phyloP scores from a whole-genome alignment of 768 basidiomycete species.

The Kwoniella europaea region DNA sequence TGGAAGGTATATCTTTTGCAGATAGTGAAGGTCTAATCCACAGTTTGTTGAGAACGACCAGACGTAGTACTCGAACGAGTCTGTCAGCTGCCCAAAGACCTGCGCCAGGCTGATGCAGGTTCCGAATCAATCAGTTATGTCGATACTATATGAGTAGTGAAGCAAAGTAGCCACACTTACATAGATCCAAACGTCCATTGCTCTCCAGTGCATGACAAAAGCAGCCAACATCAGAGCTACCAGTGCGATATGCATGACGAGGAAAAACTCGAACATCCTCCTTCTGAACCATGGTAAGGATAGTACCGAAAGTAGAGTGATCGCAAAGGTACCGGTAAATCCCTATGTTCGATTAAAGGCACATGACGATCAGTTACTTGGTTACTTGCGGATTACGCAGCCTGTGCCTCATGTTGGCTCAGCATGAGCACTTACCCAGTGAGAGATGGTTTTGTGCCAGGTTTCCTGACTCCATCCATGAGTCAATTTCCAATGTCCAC shows the following conservation, averaged over 20 bases:
- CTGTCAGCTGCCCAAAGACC: conserved; percentile 57
- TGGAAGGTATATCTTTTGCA: conserved; percentile 27
- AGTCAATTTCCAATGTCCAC: conserved; percentile 34
- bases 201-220: conserved; percentile 47
- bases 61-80: conserved; percentile 42
- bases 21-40: conserved; percentile 43
- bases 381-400: background rate
- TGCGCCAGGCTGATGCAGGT: conserved; percentile 42
- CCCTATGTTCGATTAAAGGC: conserved; percentile 34
- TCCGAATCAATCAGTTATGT: background rate
- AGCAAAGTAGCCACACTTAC: conserved; percentile 26
- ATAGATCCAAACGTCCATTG: conserved; percentile 41
- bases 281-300: conserved; percentile 47
- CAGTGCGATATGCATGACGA: conserved; percentile 53
- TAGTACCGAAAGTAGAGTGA: conserved; percentile 44
- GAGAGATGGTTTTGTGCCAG: conserved; percentile 27
- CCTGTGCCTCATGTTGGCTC: background rate
- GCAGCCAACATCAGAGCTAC: conserved; percentile 43
- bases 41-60: conserved; percentile 53
- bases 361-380: conserved; percentile 13
- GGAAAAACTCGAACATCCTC: conserved; percentile 56
- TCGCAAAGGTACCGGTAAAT: conserved; percentile 41
- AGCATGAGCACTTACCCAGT: conserved; percentile 35
- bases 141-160: no score
- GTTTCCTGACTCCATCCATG: conserved; percentile 30